Conservation (phyloP, 2,329 filamentous ascomycete species). For the Diaporthe destruens region DNA sequence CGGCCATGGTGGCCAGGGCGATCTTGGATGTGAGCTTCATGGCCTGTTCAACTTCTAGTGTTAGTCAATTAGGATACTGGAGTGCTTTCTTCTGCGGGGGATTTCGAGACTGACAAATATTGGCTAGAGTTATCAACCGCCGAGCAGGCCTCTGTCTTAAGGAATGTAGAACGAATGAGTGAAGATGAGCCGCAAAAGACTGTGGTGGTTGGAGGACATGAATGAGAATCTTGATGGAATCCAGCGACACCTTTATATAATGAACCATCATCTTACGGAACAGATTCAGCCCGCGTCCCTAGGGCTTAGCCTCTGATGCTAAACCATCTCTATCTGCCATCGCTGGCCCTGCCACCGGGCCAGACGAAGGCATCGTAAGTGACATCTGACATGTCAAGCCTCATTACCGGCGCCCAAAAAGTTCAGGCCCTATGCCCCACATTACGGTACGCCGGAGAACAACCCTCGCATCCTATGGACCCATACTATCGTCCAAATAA, state of each 20-base stretch:
- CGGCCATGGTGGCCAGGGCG: constrained; percentile 36
- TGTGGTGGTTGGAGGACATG: neutral
- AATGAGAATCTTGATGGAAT: constrained; percentile 3
- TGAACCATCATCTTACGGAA: neutral
- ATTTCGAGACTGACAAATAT: neutral
- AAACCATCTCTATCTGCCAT: constrained; percentile 6
- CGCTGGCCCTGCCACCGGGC: neutral
- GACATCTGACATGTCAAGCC: constrained; percentile 19
- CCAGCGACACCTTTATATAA: constrained; percentile 16
- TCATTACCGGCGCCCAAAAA: constrained; percentile 5
- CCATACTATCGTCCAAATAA: neutral
- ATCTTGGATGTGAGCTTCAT: constrained; percentile 36
- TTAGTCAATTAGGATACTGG: neutral
- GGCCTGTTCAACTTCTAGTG: constrained; percentile 14
- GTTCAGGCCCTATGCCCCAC: neutral
- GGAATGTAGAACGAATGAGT: neutral
- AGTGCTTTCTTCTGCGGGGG: rapidly evolving
- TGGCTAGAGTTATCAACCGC: neutral
- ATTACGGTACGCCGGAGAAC: constrained; percentile 17
- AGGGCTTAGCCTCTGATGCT: neutral
- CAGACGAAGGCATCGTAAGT: neutral
- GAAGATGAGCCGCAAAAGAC: neutral
- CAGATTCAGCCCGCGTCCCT: neutral
- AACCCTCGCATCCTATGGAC: neutral
- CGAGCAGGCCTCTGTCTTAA: neutral